Conservation (phyloP, 192 early-diverging fungal species). For the Umbelopsis isabellina region DNA sequence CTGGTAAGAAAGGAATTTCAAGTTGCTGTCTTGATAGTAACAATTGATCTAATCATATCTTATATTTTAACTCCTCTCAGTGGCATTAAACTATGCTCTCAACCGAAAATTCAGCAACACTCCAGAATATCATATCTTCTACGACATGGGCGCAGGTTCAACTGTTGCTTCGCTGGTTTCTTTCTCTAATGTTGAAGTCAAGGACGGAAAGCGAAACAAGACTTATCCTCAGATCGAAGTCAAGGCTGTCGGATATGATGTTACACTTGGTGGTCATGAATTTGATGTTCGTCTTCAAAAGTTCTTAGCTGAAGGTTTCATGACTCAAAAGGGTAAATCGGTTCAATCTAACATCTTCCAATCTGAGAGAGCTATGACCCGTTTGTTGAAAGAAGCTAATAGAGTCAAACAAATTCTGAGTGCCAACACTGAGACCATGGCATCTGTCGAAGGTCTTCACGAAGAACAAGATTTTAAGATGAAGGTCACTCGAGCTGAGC, state of each 20-base stretch:
- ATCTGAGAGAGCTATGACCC: conserved; percentile 84
- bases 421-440: conserved; percentile 86
- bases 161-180: conserved; percentile 88
- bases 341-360: conserved; percentile 57
- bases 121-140: conserved; percentile 86
- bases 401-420: conserved; percentile 96
- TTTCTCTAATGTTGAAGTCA: conserved; percentile 66
- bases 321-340: conserved; percentile 49
- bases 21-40: neutral
- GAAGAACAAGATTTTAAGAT: conserved; percentile 85
- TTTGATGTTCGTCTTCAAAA: conserved; percentile 86
- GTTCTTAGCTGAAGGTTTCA: conserved; percentile 79
- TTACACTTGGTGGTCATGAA: conserved; percentile 84
- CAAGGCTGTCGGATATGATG: conserved; percentile 79
- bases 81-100: conserved; percentile 93
- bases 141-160: conserved; percentile 97
- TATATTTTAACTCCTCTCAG: conserved; percentile 29
- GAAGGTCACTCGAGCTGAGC: conserved; percentile 73
- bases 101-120: conserved; percentile 64
- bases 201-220: conserved; percentile 62
- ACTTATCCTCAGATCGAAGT: conserved; percentile 74
- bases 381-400: conserved; percentile 90
- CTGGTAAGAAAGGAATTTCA: conserved; percentile 50
- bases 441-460: conserved; percentile 88
- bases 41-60: neutral